Conservation (phyloP, 73 alveolate genomes). For the Paramecium pentaurelia region DNA sequence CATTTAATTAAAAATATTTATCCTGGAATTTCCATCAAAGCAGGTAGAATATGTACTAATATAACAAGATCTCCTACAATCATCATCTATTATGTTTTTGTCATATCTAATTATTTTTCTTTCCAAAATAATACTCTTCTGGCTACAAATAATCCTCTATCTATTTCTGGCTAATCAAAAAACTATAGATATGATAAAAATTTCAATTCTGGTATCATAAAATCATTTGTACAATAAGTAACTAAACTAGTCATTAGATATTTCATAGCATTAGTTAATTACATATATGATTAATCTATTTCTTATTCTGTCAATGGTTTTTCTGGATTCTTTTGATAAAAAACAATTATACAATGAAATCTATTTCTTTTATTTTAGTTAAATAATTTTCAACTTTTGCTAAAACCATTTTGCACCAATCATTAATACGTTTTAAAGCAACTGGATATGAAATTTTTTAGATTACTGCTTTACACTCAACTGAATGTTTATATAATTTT, state of each 20-base stretch:
- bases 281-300: neutral
- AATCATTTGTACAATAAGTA: constrained; percentile 29
- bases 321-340: neutral
- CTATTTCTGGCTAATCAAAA: constrained; percentile 35
- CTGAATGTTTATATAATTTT: neutral
- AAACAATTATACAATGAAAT: neutral
- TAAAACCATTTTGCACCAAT: constrained; percentile 25
- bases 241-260: constrained; percentile 32
- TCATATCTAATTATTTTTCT: constrained; percentile 19
- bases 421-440: neutral
- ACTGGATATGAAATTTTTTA: neutral
- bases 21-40: neutral
- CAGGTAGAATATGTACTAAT: constrained; percentile 33
- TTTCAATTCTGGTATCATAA: constrained; percentile 33
- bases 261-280: constrained; percentile 41
- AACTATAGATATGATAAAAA: neutral
- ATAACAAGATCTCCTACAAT: neutral
- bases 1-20: neutral
- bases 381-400: constrained; percentile 31
- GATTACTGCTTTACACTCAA: neutral
- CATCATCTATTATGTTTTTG: constrained; percentile 8
- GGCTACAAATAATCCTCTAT: constrained; percentile 41
- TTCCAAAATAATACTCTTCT: constrained; percentile 51
- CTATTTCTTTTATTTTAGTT: constrained; percentile 17
- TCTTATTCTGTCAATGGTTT: neutral